phyloP scores from a whole-genome alignment of 2,329 filamentous ascomycete species.

The Colletotrichum sojae region DNA sequence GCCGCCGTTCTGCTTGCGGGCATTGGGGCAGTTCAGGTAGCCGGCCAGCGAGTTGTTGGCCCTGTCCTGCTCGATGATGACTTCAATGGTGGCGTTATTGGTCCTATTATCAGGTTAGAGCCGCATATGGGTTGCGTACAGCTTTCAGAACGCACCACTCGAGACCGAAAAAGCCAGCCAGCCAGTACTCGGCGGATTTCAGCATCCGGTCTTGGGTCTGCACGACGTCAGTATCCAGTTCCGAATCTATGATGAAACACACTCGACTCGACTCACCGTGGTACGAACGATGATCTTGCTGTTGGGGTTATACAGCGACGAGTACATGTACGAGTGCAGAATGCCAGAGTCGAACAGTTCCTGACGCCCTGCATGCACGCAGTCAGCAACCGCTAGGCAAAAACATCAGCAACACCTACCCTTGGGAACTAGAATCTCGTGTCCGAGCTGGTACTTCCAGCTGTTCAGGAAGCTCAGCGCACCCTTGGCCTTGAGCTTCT shows the following conservation, averaged over 20 bases:
- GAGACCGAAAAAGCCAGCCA: constrained; percentile 84
- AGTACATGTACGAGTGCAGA: constrained; percentile 81
- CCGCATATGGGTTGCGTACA: not conserved
- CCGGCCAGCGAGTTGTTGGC: constrained; percentile 82
- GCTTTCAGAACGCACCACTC: constrained; percentile 64
- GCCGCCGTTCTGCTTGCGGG: constrained; percentile 65
- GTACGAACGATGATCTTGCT: constrained; percentile 82
- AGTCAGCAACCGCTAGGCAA: not conserved
- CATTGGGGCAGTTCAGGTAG: constrained; percentile 76
- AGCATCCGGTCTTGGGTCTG: constrained; percentile 83
- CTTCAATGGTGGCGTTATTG: constrained; percentile 79
- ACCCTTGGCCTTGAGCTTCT: constrained; percentile 69
- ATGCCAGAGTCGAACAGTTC: constrained; percentile 80
- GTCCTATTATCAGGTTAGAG: constrained; percentile 57
- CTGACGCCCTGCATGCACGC: constrained; percentile 64
- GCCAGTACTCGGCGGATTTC: constrained; percentile 82
- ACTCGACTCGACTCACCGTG: constrained; percentile 59
- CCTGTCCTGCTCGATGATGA: constrained; percentile 74
- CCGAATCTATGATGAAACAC: too few species aligned
- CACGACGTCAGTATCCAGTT: constrained; percentile 13
- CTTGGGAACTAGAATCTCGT: constrained; percentile 79
- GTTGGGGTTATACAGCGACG: constrained; percentile 77
- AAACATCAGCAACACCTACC: constrained; percentile 50
- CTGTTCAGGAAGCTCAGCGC: constrained; percentile 75
- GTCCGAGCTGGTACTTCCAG: constrained; percentile 79